Conservation (phyloP, 2,329 filamentous ascomycete genomes). For the Alternaria panax region DNA sequence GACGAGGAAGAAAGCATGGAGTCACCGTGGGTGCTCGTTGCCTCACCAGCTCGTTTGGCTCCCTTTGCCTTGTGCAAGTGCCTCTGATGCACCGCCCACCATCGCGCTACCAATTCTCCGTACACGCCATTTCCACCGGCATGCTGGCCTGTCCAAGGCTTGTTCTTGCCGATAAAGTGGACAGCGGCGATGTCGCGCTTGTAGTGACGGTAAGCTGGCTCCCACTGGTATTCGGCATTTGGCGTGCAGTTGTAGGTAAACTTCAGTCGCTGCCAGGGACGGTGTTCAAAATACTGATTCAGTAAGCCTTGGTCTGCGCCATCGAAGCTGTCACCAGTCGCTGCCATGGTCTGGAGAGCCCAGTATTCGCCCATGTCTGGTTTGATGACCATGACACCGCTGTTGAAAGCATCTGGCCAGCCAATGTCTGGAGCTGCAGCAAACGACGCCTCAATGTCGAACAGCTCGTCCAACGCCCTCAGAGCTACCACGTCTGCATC, state of each 20-base stretch:
- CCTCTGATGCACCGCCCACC: constrained; percentile 94
- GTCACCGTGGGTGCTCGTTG: constrained; percentile 17
- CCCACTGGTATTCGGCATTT: constrained; percentile 95
- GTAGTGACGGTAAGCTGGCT: constrained; percentile 93
- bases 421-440: constrained; percentile 90
- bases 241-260: constrained; percentile 98
- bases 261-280: constrained; percentile 80
- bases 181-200: constrained; percentile 87
- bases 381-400: constrained; percentile 90
- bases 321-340: constrained; percentile 90
- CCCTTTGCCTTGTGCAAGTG: constrained; percentile 65
- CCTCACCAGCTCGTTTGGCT: constrained; percentile 12
- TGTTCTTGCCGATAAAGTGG: constrained; percentile 91
- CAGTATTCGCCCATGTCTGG: constrained; percentile 90
- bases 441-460: constrained; percentile 68
- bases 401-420: constrained; percentile 98
- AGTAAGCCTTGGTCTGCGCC: constrained; percentile 94
- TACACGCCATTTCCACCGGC: constrained; percentile 69
- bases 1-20: constrained; percentile 17
- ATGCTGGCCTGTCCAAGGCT: constrained; percentile 73
- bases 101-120: constrained; percentile 82
- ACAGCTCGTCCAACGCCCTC: constrained; percentile 90
- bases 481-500: constrained; percentile 94
- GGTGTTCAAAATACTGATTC: constrained; percentile 89
- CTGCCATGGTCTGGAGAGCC: constrained; percentile 81